Evolutionary conservation across 352 stramenopile species (phyloP), one percentile per base, ranked within the genome.

Genomic region (Bremia lactucae): DNA sequence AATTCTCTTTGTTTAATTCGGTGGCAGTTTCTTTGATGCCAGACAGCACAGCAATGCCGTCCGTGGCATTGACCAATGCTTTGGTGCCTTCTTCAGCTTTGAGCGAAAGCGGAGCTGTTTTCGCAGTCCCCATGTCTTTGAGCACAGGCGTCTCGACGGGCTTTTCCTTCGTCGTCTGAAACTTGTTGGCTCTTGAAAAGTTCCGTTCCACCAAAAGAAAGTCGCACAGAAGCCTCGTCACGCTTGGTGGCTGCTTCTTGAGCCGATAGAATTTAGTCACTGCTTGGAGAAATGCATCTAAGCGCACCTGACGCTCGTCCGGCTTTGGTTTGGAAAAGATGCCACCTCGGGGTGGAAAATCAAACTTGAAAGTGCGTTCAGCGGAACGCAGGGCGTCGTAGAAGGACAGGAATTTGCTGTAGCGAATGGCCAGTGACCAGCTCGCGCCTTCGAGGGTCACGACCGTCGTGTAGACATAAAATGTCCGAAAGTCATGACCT

Each of bases 271-370:
- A 68, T 42, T 48, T 49, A 10, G 64, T 46, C 35, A 55, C 56
- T 0, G 59, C 55, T 42, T 72, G 53, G 39, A 87, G 36, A 42
- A 87, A 87, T 33, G 65, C 68, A 29, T 83, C 49, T 31, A 87
- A 64, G 24, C 65, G 52, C 18, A 53, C 47, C 35, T 79, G 47
- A 31, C 75, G 72, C 15, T 83, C 51, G 35, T 68, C 53, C 1
- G 75, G 75, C 45, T 62, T 41, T 13, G 75, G 68, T 29, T 63
- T 64, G 54, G 60, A 83, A 55, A 83, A 87, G 49, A 83, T 66
- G 22, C 59, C 47, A 33, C 72, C 57, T 47, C 83, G 83, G 48
- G 67, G 64, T 16, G 75, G 75, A 48, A 87, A 87, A 14, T 70
- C 55, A 43, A 80, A 83, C 18, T 60, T 55, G 37, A 85, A 83